Conservation (phyloP, 2,329 filamentous ascomycete genomes). For the Plenodomus biglobosus region DNA sequence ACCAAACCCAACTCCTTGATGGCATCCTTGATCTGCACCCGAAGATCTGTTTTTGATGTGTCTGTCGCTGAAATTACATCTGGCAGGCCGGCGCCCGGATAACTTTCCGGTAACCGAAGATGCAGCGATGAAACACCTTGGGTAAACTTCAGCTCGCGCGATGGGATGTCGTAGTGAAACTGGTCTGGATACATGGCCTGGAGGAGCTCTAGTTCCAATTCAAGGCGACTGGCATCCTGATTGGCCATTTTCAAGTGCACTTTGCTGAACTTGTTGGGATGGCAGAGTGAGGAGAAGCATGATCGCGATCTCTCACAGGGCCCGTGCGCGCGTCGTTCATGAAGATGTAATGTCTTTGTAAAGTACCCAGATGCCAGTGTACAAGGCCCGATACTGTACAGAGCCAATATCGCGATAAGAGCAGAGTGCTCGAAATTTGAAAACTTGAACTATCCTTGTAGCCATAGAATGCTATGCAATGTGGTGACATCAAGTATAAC, state of each 20-base stretch:
- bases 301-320: background rate
- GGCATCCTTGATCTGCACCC: slow-evolving; percentile 34
- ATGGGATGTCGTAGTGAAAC: slow-evolving; percentile 35
- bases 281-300: background rate
- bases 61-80: slow-evolving; percentile 44
- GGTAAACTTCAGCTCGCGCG: slow-evolving; percentile 44
- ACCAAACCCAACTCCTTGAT: slow-evolving; percentile 28
- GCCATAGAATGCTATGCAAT: background rate
- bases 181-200: slow-evolving; percentile 50
- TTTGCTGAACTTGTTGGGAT: background rate
- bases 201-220: slow-evolving; percentile 47
- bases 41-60: slow-evolving; percentile 41
- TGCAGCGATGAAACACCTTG: slow-evolving; percentile 28
- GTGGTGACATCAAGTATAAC: background rate
- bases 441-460: background rate
- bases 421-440: background rate
- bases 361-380: background rate
- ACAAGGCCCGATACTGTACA: background rate
- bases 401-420: too few species aligned
- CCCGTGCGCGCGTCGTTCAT: background rate
- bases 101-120: slow-evolving; percentile 45
- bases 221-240: slow-evolving; percentile 21
- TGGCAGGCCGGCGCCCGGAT: slow-evolving; percentile 42
- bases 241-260: background rate
- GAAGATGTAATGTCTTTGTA: background rate